Conservation (phyloP, 164 flowering plant genomes). For the Taxillus chinensis region DNA sequence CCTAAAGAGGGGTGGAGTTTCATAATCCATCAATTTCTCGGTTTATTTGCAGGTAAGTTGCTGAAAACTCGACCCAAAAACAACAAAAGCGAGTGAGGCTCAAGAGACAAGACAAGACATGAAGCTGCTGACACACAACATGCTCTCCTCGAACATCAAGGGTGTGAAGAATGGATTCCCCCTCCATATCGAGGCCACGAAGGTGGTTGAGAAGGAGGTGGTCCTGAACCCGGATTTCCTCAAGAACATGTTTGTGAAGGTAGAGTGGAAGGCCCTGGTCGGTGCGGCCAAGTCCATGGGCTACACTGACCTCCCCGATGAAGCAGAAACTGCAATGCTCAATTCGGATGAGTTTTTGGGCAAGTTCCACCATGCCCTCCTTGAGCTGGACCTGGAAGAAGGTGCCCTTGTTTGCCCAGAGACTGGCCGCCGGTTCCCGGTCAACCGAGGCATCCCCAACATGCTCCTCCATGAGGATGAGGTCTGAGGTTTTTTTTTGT, state of each 20-base stretch:
- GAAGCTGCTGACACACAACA: conserved; percentile 89
- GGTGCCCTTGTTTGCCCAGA: conserved; percentile 86
- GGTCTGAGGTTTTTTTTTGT: conserved; percentile 24
- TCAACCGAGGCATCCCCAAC: conserved; percentile 84
- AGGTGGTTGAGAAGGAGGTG: conserved; percentile 44
- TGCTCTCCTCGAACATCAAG: conserved; percentile 80
- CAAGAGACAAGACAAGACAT: conserved; percentile 11
- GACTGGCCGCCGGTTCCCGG: conserved; percentile 71
- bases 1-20: no score
- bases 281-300: conserved; percentile 56
- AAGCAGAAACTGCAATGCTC: conserved; percentile 48
- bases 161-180: conserved; percentile 80
- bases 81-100: background rate
- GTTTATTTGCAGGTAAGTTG: no score
- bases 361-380: conserved; percentile 75
- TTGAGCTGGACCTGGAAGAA: conserved; percentile 78
- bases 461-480: conserved; percentile 96
- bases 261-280: conserved; percentile 73
- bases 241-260: conserved; percentile 54
- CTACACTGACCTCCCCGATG: conserved; percentile 60
- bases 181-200: conserved; percentile 44
- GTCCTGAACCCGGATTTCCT: conserved; percentile 73
- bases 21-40: no score
- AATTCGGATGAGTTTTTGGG: conserved; percentile 52
- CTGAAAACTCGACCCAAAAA: no score